Evolutionary conservation across 306 rosid genomes (phyloP).

Genomic region (Lathyrus tuberosus): DNA sequence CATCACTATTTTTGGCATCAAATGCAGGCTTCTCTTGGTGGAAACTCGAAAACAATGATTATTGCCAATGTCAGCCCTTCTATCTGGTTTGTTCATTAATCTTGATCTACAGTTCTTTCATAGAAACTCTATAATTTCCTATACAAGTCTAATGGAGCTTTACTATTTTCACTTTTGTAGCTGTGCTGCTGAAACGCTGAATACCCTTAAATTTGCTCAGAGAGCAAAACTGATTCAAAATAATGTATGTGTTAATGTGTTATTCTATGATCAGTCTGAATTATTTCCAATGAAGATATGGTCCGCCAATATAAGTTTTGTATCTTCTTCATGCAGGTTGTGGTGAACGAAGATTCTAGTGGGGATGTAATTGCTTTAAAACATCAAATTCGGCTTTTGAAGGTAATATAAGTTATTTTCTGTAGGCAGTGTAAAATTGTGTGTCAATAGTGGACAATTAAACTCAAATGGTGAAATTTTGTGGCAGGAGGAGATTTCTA

Average conservation of each 20-base stretch:
- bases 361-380: constrained; percentile 85
- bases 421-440: constrained; percentile 17
- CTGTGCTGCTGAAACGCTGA: constrained; percentile 84
- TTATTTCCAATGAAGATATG: constrained; percentile 25
- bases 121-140: constrained; percentile 8
- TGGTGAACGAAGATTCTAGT: constrained; percentile 92
- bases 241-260: constrained; percentile 83
- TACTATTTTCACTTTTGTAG: constrained; percentile 51
- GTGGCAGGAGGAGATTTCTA: constrained; percentile 83
- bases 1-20: no score
- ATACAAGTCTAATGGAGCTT: constrained; percentile 11
- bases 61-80: no score
- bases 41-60: no score
- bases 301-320: constrained; percentile 12
- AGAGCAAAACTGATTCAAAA: constrained; percentile 93
- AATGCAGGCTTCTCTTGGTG: no score
- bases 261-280: constrained; percentile 28
- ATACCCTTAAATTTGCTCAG: constrained; percentile 96
- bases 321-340: constrained; percentile 57
- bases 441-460: constrained; percentile 12
- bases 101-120: constrained; percentile 34
- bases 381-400: constrained; percentile 78
- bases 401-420: constrained; percentile 54
- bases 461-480: constrained; percentile 38
- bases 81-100: constrained; percentile 57